Evolutionary conservation across 805 yeast genomes (phyloP).

Genomic region (Hagleromyces aurorensis): DNA sequence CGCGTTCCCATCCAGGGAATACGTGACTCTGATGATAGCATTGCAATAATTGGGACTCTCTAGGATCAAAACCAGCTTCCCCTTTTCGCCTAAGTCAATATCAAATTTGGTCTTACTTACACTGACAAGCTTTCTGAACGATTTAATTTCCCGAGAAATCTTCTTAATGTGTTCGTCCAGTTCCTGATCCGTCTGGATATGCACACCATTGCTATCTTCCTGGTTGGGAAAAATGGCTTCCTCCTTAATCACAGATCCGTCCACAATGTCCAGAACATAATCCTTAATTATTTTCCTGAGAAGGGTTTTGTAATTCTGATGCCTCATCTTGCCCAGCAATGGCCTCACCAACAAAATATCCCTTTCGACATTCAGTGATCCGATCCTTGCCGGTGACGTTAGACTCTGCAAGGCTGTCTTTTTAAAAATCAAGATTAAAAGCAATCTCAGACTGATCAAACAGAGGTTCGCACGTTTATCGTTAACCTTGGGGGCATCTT

Average conservation of each 20-base stretch:
- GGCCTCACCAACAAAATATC: slow-evolving; percentile 26
- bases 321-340: slow-evolving; percentile 28
- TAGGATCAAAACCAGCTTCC: slow-evolving; percentile 12
- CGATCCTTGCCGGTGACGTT: slow-evolving; percentile 8
- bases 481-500: slow-evolving; percentile 37
- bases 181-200: not conserved
- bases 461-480: slow-evolving; percentile 32
- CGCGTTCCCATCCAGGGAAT: slow-evolving; percentile 5
- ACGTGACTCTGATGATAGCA: slow-evolving; percentile 21
- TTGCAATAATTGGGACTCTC: slow-evolving; percentile 30
- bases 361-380: slow-evolving; percentile 8
- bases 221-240: not conserved
- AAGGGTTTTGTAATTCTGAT: slow-evolving; percentile 23
- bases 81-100: slow-evolving; percentile 10
- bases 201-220: not conserved
- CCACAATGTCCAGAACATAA: slow-evolving; percentile 18
- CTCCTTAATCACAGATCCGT: slow-evolving; percentile 10
- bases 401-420: slow-evolving; percentile 26
- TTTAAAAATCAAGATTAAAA: slow-evolving; percentile 35
- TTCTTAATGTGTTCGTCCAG: slow-evolving; percentile 19
- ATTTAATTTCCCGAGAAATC: slow-evolving; percentile 19
- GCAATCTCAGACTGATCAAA: slow-evolving; percentile 29
- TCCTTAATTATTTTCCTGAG: slow-evolving; percentile 23
- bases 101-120: slow-evolving; percentile 19
- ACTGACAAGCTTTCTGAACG: slow-evolving; percentile 18